These are phyloP conservation scores for Nigrospora oryzae DNA, from an alignment of 2,329 filamentous ascomycete genomes.

Conservation along the genomic window DNA sequence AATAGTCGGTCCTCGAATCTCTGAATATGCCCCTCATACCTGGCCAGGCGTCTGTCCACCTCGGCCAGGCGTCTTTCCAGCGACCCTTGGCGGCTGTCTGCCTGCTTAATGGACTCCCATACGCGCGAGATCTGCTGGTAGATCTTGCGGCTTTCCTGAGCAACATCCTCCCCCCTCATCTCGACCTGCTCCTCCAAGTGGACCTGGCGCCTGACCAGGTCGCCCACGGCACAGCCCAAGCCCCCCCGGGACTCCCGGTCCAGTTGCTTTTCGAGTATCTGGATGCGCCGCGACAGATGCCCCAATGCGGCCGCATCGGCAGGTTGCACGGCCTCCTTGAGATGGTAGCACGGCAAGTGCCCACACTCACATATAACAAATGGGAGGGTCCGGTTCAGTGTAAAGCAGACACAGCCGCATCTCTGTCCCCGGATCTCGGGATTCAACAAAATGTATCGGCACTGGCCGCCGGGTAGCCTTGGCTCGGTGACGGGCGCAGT, in stretches of 20 bases:
- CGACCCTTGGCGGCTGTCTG: conserved; percentile 28
- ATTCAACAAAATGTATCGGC: conserved; percentile 48
- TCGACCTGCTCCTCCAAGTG: conserved; percentile 47
- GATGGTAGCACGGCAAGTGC: conserved; percentile 51
- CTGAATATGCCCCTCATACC: conserved; percentile 31
- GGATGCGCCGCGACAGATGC: conserved; percentile 35
- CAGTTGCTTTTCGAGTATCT: conserved; percentile 34
- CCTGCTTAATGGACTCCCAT: conserved; percentile 41
- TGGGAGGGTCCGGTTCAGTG: conserved; percentile 42
- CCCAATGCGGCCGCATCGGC: conserved; percentile 38
- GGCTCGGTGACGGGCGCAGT: conserved; percentile 27
- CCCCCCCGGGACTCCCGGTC: conserved; percentile 25
- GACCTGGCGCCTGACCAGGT: conserved; percentile 34
- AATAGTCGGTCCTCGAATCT: conserved; percentile 38
- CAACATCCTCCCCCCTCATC: conserved; percentile 39
- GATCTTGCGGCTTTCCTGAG: conserved; percentile 42
- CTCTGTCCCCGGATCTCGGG: conserved; percentile 49
- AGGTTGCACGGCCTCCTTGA: conserved; percentile 34
- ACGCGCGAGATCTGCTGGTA: conserved; percentile 46
- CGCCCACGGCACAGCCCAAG: conserved; percentile 19
- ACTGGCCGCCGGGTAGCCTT: conserved; percentile 47
- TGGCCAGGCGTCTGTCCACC: conserved; percentile 31
- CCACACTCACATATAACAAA: conserved; percentile 50
- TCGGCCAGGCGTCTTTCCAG: conserved; percentile 27
- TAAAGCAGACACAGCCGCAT: conserved; percentile 50